phyloP scores from a whole-genome alignment of 306 rosid species.

The Rubus idaeus region DNA sequence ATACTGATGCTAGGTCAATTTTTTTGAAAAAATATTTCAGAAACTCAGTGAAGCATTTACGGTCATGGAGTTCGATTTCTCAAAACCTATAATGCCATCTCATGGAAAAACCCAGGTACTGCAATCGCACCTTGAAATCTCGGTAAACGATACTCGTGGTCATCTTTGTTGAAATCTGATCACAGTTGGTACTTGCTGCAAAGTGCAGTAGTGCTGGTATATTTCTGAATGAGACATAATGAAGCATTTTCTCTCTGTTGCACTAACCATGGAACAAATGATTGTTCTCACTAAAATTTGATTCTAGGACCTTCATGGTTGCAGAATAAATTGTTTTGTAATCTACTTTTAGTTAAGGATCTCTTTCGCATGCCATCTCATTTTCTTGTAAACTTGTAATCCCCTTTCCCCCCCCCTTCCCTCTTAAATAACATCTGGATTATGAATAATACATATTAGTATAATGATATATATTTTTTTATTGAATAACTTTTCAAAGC shows the following conservation, averaged over 20 bases:
- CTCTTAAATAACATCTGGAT: neutral
- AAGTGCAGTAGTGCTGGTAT: neutral
- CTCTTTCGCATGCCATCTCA: neutral
- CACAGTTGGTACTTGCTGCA: neutral
- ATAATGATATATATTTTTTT: neutral
- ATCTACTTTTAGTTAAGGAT: neutral
- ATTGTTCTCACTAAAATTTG: neutral
- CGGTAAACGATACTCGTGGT: neutral
- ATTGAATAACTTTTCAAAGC: neutral
- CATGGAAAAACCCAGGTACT: constrained; percentile 72
- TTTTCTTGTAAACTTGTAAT: neutral
- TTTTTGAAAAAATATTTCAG: constrained; percentile 45
- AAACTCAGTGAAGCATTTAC: constrained; percentile 69
- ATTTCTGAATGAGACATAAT: neutral
- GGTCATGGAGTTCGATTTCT: constrained; percentile 85
- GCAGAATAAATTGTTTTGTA: neutral
- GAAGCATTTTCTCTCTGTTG: neutral
- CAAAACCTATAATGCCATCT: constrained; percentile 52
- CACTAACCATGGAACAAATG: neutral
- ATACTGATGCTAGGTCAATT: constrained; percentile 6
- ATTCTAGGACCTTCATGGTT: neutral
- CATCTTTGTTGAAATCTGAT: neutral
- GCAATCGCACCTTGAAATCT: constrained; percentile 9
- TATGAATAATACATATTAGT: neutral
- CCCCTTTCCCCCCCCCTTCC: neutral